A percentile compares a stretch with the other conserved stretches of the same genome.
phyloP scores from a whole-genome alignment of 108 stramenopile species.

The Conticribra guillardii region DNA sequence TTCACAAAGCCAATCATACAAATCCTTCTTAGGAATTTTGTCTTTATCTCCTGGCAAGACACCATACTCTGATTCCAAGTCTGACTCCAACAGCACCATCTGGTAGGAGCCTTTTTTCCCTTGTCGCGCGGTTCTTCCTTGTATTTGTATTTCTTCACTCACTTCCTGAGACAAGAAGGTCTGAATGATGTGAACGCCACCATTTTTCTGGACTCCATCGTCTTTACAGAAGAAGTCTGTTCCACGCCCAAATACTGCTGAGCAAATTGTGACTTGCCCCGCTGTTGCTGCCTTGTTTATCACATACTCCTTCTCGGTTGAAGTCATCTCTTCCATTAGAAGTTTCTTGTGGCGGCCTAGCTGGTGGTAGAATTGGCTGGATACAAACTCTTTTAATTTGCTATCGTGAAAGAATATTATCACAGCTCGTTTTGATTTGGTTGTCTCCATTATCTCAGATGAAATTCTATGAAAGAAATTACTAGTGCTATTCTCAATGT shows the following conservation, averaged over 20 bases:
- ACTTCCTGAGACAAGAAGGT: conserved; percentile 58
- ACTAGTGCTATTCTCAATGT: conserved; percentile 45
- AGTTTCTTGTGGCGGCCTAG: conserved; percentile 58
- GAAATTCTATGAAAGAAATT: conserved; percentile 62
- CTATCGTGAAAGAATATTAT: conserved; percentile 64
- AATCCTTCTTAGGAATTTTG: conserved; percentile 38
- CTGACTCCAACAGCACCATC: conserved; percentile 57
- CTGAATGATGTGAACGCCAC: conserved; percentile 64
- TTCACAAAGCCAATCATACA: conserved; percentile 55
- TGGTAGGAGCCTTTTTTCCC: conserved; percentile 65
- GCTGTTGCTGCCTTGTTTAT: conserved; percentile 64
- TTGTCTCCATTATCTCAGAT: conserved; percentile 43
- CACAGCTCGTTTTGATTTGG: conserved; percentile 52
- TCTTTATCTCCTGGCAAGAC: conserved; percentile 40
- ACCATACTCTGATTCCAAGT: conserved; percentile 58
- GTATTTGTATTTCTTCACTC: conserved; percentile 72
- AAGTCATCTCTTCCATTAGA: conserved; percentile 53
- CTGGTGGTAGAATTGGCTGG: conserved; percentile 50
- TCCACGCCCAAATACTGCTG: conserved; percentile 69
- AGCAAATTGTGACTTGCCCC: conserved; percentile 59
- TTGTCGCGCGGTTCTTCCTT: conserved; percentile 69
- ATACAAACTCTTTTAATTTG: conserved; percentile 46
- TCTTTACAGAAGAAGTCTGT: conserved; percentile 77
- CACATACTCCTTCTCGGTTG: conserved; percentile 59
- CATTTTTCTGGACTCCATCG: conserved; percentile 52